Base-by-base conservation (phyloP, 768 basidiomycete genomes). In the Boletus coccyginus region DNA sequence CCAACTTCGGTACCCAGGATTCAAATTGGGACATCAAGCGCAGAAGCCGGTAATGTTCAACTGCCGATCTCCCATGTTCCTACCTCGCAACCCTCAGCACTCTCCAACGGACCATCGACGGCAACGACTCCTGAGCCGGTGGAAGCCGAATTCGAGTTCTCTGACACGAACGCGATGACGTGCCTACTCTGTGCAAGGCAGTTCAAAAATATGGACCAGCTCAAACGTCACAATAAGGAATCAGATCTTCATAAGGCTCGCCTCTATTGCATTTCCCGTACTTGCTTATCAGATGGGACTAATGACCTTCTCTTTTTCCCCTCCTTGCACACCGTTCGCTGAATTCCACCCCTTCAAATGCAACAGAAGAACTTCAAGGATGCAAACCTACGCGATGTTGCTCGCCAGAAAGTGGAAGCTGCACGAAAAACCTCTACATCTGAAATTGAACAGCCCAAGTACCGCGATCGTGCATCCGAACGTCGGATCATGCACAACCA, bases 191-290 rank as follows among this genome's bases (percentile, higher is more conserved):
- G 97, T 68, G 85, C 93, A 40, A 82, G 97, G 32, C 91, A 95
- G 68, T 94, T 99, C 83, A 98, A 96, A 74, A 77, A 82, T 5
- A 63, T 88, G 55, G 94, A 96, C 27, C 86, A 92, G 61, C 79
- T 99, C 41, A 87, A 81, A 65, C 85, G 93, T 17, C 97, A 99
- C 70, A 94, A 91, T 69, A 88, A 86, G 64, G 92, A 92, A 75
- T 99, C 97, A 27, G 91, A 90, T 69, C 76, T 99, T 60, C 97
- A 99, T 75, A 98, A 98, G 90, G 96, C 78, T 76, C 73, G 81
- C 72, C 60, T 72, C 55, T 70, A 77, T 75, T 70, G 59, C 70
- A 46, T 65, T 56, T 55, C 58, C 39, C 62, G 41, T 56, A 56
- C 62, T 62, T 64, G 41, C 61, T 53, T 46, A 59, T 56, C 31